Percentiles rank a stretch among this genome's conserved stretches.
These are phyloP conservation scores for Trichophyton benhamiae DNA, from an alignment of 2,329 filamentous ascomycete genomes.

Conservation along the genomic window DNA sequence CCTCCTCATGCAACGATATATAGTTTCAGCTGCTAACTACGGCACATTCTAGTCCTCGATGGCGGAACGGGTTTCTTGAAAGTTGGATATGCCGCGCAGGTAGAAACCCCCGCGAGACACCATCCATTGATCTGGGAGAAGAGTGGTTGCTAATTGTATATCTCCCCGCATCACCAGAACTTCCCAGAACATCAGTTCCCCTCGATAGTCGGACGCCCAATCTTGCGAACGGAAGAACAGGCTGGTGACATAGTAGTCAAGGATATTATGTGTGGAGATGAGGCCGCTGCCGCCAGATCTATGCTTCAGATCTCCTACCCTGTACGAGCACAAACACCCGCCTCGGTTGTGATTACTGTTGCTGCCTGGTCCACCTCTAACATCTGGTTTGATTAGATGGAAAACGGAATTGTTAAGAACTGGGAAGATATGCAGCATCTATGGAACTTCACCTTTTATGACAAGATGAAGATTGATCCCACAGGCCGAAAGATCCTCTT, in stretches of 20 bases:
- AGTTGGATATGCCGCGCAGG: slow-evolving; percentile 91
- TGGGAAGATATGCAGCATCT: slow-evolving; percentile 99
- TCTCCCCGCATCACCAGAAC: slow-evolving; percentile 48
- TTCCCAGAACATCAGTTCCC: slow-evolving; percentile 98
- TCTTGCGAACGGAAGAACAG: slow-evolving; percentile 90
- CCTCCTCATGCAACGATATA: slow-evolving; percentile 12
- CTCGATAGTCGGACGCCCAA: slow-evolving; percentile 93
- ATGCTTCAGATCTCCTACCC: slow-evolving; percentile 99
- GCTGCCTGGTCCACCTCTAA: not conserved
- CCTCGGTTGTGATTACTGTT: not conserved
- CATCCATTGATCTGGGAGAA: not conserved
- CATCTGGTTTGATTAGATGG: slow-evolving; percentile 53
- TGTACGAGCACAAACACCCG: slow-evolving; percentile 35
- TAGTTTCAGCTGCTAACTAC: slow-evolving; percentile 20
- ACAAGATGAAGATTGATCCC: slow-evolving; percentile 90
- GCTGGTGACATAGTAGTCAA: slow-evolving; percentile 64
- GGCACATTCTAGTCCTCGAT: slow-evolving; percentile 65
- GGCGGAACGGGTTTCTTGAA: slow-evolving; percentile 99
- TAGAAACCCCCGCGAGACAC: slow-evolving; percentile 22
- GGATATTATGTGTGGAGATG: slow-evolving; percentile 99
- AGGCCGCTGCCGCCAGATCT: slow-evolving; percentile 85
- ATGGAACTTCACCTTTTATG: slow-evolving; percentile 97
- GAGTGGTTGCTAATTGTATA: slow-evolving; percentile 3
- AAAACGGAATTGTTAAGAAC: slow-evolving; percentile 98
- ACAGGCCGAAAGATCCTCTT: slow-evolving; percentile 90